phyloP scores from a whole-genome alignment of 164 flowering plant species.

The Malania oleifera region DNA sequence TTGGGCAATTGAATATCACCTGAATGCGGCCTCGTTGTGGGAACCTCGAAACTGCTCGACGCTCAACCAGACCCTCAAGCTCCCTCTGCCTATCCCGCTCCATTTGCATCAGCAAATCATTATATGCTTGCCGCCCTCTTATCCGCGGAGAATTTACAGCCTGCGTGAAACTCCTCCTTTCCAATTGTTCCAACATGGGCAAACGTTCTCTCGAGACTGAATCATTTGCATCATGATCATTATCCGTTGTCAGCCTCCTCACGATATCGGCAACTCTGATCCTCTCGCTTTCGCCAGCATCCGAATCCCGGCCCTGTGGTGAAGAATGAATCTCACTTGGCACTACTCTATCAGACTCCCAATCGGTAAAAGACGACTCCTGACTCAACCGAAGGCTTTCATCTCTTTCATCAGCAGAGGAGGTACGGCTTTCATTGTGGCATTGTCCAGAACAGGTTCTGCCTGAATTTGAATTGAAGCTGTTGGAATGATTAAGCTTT shows the following conservation, averaged over 20 bases:
- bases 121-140: slow-evolving; percentile 64
- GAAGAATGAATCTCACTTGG: slow-evolving; percentile 14
- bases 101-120: slow-evolving; percentile 49
- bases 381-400: slow-evolving; percentile 8
- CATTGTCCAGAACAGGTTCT: slow-evolving; percentile 26
- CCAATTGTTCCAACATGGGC: slow-evolving; percentile 13
- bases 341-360: slow-evolving; percentile 29
- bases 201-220: slow-evolving; percentile 3
- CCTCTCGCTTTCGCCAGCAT: slow-evolving; percentile 41
- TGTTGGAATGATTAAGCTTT: slow-evolving; percentile 22
- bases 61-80: slow-evolving; percentile 40
- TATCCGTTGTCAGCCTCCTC: slow-evolving; percentile 33
- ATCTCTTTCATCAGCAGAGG: slow-evolving; percentile 14
- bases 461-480: slow-evolving; percentile 12
- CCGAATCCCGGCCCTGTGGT: slow-evolving; percentile 15
- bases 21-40: slow-evolving; percentile 73
- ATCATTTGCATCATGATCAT: slow-evolving; percentile 16
- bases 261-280: slow-evolving; percentile 61
- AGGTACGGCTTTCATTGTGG: slow-evolving; percentile 16
- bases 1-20: slow-evolving; percentile 27
- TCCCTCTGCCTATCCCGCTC: slow-evolving; percentile 58
- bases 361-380: slow-evolving; percentile 26
- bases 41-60: slow-evolving; percentile 58
- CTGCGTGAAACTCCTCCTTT: slow-evolving; percentile 13
- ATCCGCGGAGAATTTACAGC: slow-evolving; percentile 32